phyloP scores from a whole-genome alignment of 495 filamentous ascomycete genomes.

The Aspergillus conjunctus region DNA sequence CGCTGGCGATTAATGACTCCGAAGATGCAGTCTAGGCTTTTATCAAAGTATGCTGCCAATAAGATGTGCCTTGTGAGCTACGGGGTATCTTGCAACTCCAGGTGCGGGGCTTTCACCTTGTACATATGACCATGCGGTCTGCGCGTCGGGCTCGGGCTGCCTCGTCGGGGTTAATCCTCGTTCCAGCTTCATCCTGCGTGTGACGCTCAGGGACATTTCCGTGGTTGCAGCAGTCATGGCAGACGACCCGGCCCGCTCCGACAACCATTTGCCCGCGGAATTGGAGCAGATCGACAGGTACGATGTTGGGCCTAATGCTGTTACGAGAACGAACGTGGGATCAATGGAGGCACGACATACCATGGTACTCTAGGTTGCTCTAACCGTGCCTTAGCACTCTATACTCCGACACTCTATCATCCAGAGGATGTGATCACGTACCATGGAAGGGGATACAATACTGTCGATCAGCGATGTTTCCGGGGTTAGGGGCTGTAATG shows the following conservation, averaged over 20 bases:
- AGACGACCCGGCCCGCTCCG: background rate
- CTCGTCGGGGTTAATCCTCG: background rate
- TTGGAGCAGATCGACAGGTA: background rate
- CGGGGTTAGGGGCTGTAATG: too few species aligned
- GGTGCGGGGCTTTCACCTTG: background rate
- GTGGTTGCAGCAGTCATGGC: background rate
- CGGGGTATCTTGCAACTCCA: rapidly evolving
- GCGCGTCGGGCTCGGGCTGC: background rate
- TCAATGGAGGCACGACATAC: too few species aligned
- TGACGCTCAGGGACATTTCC: background rate
- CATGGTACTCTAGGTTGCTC: too few species aligned
- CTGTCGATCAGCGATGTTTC: too few species aligned
- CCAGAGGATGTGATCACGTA: too few species aligned
- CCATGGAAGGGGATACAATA: too few species aligned
- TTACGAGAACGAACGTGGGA: too few species aligned
- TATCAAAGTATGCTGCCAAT: background rate
- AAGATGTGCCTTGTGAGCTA: background rate
- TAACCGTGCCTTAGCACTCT: too few species aligned
- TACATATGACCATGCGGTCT: background rate
- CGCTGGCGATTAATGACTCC: background rate
- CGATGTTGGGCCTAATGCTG: background rate
- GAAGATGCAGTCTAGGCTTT: background rate
- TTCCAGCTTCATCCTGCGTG: background rate
- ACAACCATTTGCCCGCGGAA: background rate
- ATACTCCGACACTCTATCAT: too few species aligned